Base-by-base conservation (phyloP, 768 basidiomycete genomes). In the Hydnomerulius pinastri region DNA sequence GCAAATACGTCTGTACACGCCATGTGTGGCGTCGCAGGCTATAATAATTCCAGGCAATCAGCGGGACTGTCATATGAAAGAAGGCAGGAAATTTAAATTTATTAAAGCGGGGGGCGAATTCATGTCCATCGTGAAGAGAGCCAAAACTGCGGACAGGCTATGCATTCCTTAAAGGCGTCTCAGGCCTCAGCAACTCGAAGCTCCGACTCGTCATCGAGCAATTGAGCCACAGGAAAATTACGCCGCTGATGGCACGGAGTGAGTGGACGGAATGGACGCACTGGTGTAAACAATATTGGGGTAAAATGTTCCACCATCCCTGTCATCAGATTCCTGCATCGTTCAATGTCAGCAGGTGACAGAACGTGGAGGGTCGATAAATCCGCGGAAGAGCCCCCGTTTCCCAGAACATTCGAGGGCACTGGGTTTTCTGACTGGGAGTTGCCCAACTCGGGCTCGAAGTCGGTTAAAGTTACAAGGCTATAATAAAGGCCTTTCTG, bases 1-100 rank as follows among this genome's bases (percentile, higher is more conserved):
- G 87, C 89, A 47, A 90, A 75, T 0, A 80, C 69, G 61, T 88
- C 81, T 4, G 87, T 89, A 66, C 89, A 90, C 4, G 69, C 69
- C 86, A 88, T 88, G 61, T 90, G 89, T 2, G 73, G 69, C n/a
- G 83, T 82, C 6, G 81, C 75, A 4, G 84, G 65, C 67, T 67
- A 51, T 17, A 38, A 43, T 28, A 27, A 37, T 11, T 21, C 9
- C 28, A 33, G 13, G 11, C 8, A 4, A 36, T 51, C 21, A 50
- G 39, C n/a, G 36, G 20, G 38, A 35, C 23, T 32, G 42, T 40
- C 20, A 40, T 15, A 40, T 40, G n/a, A 25, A 41, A 41, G 39
- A 41, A 3, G 3, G 21, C 24, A 8, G 20, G 24, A 24, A 41
- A 41, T 23, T 41, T 24, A 17, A 27, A 41, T 41, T 21, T 13